Base-by-base conservation (phyloP, 108 stramenopile genomes). In the Stephanodiscus minutulus region DNA sequence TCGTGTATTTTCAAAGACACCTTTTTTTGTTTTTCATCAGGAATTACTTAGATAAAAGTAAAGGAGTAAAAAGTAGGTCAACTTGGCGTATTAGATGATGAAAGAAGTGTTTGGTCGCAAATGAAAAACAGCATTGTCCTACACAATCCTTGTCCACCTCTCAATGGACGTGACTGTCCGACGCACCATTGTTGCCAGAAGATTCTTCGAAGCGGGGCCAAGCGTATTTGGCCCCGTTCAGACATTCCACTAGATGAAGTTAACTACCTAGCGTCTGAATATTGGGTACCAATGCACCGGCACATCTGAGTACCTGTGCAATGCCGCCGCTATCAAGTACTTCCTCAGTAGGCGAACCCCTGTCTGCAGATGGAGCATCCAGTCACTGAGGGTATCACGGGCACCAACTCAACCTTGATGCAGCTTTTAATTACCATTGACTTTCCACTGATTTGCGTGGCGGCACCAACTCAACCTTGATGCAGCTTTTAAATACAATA, bases 181-280 rank as follows among this genome's bases (percentile, higher is more conserved):
- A 96, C 96, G 18, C 98, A 99, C 78, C 97, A 97, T 86, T 95
- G 98, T 56, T 97, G 97, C 87, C 98, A 99, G 73, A 99, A 99
- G 85, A 97, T 99, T n/a, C 67, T 97, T 99, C 69, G 98, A 99
- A 73, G 98, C 98, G 80, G 97, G 95, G 25, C 98, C 97, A 31
- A 94, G 97, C 37, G 66, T 73, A 24, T 95, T 96, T 75, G 95
- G 91, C 37, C 86, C 88, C 67, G 83, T 73, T 22, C 92, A 88
- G 11, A 88, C 89, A 36, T 96, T 97, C 86, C 82, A 85, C 43
- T 93, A 92, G 76, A 97, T 99, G 94, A 96, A 97, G 79, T 67
- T 86, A 55, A 91, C 92, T 50, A 97, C 98, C 7, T 95, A 97
- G 75, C 92, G 96, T 61, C 85, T 97, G 80, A 85, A 88, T 49